Conservation (phyloP, 257 asterid genomes). For the Solanum sitiens region DNA sequence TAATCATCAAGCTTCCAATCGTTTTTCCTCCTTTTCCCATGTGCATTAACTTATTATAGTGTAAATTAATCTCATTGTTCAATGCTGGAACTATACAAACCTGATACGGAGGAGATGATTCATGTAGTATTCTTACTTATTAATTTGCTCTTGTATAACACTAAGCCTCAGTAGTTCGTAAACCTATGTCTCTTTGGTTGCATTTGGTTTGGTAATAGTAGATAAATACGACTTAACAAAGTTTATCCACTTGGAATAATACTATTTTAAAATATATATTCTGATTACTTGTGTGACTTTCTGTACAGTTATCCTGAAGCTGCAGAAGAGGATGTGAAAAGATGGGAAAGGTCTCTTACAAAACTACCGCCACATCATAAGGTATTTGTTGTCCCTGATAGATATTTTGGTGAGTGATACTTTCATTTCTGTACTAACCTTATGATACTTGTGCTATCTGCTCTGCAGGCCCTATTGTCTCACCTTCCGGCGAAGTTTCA, state of each 20-base stretch:
- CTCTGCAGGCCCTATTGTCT: slow-evolving; percentile 66
- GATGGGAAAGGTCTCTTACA: slow-evolving; percentile 69
- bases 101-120: not conserved
- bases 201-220: not conserved
- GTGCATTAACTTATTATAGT: not conserved
- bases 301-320: slow-evolving; percentile 83
- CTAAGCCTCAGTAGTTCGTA: not conserved
- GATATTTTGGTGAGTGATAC: not conserved
- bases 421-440: not conserved
- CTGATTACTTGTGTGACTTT: slow-evolving; percentile 5
- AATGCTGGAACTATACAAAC: not conserved
- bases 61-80: not conserved
- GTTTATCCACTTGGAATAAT: not conserved
- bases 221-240: not conserved
- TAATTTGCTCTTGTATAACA: not conserved
- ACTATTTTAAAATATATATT: too few species aligned
- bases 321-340: slow-evolving; percentile 75
- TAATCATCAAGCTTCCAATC: not conserved
- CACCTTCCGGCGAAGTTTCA: slow-evolving; percentile 74
- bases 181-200: not conserved
- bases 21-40: not conserved
- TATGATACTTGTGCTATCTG: slow-evolving; percentile 11
- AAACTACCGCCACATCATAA: slow-evolving; percentile 67
- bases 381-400: slow-evolving; percentile 26
- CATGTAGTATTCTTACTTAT: not conserved